Base-by-base conservation (phyloP, 2,329 filamentous ascomycete genomes). In the Cytospora mali region DNA sequence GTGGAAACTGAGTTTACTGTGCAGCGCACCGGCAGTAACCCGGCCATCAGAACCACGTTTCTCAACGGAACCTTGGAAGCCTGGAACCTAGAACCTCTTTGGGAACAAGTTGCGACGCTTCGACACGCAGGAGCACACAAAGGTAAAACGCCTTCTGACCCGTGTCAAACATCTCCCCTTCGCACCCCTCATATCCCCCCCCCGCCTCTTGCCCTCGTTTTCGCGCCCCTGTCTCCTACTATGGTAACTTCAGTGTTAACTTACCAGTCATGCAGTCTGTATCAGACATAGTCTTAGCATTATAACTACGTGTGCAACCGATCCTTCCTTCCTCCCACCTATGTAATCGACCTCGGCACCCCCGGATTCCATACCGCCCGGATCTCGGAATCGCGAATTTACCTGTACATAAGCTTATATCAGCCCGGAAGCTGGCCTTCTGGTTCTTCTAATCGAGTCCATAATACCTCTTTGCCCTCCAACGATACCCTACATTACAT, bases 351-450 rank as follows among this genome's bases (percentile, higher is more conserved):
- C 50, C 49, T 28, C 50, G 42, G 49, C 25, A 23, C 14, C n/a
- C 4, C 50, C 35, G 51, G 50, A 35, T 42, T 29, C 25, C n/a
- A 39, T n/a, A 13, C 6, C 25, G 35, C 51, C 28, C 28, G 21
- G 35, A 4, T 18, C 21, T 21, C 14, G 13, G 50, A 25, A 18
- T 23, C 59, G 25, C 56, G 18, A 55, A 35, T 46, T 6, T 9
- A 29, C 28, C 35, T 63, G 63, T 63, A 63, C 53, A 65, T 63
- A 63, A 48, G n/a, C 58, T 58, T 25, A 59, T 56, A 52, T 63
- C 64, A 53, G 49, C 53, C 58, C 62, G 55, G 64, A 64, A 66
- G 64, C 64, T 57, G 64, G 64, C 33, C 64, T 66, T 66, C 64
- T 61, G 61, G 52, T 58, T 49, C 42, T 28, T 14, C 49, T 21